A percentile compares a stretch with the other conserved stretches of the same genome.
These are phyloP conservation scores for Fusarium sp. DNA, from an alignment of 2,329 filamentous ascomycete genomes.

Conservation along the genomic window DNA sequence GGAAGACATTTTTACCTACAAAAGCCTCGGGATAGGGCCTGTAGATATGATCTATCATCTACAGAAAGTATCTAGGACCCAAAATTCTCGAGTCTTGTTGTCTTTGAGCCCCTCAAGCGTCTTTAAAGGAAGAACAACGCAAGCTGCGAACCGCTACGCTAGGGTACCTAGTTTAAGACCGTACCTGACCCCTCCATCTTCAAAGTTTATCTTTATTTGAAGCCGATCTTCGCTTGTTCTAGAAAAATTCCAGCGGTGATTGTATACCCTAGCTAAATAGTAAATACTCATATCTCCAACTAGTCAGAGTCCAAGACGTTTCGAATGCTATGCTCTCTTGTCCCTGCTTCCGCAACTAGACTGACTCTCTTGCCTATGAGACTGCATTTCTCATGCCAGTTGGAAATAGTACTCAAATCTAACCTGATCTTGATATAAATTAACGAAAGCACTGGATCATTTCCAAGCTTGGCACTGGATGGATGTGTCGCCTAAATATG, in stretches of 20 bases:
- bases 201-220: background rate
- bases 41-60: background rate
- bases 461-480: background rate
- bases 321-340: background rate
- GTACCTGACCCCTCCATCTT: background rate
- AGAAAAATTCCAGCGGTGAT: background rate
- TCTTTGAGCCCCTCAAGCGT: background rate
- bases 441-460: background rate
- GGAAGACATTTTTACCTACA: background rate
- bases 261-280: background rate
- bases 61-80: background rate
- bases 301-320: background rate
- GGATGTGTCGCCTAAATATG: background rate
- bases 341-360: background rate
- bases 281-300: background rate
- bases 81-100: background rate
- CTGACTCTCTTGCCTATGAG: background rate
- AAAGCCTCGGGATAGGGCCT: background rate
- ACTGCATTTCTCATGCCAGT: background rate
- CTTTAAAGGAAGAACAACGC: background rate
- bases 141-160: background rate
- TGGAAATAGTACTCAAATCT: too few species aligned
- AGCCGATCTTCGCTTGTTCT: background rate
- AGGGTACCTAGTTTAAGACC: background rate
- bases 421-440: background rate